phyloP scores from a whole-genome alignment of 202 grass and related monocot species.

The Saccharum hybrid region DNA sequence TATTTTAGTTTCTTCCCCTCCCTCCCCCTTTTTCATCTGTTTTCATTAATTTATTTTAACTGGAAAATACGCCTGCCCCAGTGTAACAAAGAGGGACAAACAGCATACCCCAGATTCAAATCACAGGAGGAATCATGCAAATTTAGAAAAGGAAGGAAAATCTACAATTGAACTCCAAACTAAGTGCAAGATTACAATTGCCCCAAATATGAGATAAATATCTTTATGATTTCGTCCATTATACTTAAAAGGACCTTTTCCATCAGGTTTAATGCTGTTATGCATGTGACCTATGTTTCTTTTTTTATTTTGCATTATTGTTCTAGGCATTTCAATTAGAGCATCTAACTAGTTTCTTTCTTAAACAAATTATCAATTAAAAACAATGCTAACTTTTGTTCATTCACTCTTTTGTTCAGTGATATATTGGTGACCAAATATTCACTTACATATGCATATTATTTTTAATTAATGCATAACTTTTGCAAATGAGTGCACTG shows the following conservation, averaged over 20 bases:
- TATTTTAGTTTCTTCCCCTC: too few species aligned
- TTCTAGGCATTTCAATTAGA: too few species aligned
- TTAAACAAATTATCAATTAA: slow-evolving; percentile 5
- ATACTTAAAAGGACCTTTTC: too few species aligned
- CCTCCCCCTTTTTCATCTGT: too few species aligned
- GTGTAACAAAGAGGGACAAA: background rate
- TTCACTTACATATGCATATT: background rate
- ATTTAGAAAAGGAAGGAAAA: background rate
- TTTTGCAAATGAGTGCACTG: background rate
- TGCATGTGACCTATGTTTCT: too few species aligned
- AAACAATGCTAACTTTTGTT: background rate
- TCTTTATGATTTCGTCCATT: too few species aligned
- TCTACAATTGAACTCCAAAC: too few species aligned
- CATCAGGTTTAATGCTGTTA: too few species aligned
- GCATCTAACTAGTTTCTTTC: background rate
- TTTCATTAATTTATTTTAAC: background rate
- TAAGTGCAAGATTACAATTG: too few species aligned
- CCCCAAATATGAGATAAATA: too few species aligned
- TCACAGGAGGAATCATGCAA: background rate
- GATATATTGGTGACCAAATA: background rate
- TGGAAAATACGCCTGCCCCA: background rate
- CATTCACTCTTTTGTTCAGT: background rate
- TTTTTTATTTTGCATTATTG: too few species aligned
- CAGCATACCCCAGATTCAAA: background rate
- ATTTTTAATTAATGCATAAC: slow-evolving; percentile 11